A percentile compares a stretch with the other conserved stretches of the same genome.
Conservation (phyloP, 495 filamentous ascomycete genomes). For the Eremomyces bilateralis region DNA sequence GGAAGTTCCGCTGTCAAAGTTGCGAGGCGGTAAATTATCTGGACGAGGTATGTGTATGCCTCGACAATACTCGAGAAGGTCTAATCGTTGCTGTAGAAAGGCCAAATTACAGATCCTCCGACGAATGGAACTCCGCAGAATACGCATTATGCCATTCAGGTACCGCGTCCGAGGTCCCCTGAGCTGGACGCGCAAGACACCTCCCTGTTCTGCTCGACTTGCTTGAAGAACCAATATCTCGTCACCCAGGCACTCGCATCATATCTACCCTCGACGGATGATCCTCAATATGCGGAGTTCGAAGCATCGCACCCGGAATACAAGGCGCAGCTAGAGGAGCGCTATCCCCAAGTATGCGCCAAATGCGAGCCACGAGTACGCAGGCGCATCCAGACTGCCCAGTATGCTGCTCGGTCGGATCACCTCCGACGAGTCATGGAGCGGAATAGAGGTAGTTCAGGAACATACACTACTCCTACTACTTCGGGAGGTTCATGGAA, state of each 20-base stretch:
- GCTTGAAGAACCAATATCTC: conserved; percentile 64
- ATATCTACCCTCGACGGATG: conserved; percentile 32
- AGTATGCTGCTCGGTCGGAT: conserved; percentile 62
- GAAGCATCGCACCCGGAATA: conserved; percentile 36
- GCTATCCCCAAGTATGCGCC: conserved; percentile 68
- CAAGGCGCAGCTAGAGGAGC: conserved; percentile 40
- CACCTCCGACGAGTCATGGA: conserved; percentile 52
- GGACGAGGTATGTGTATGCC: conserved; percentile 36
- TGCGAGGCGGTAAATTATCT: conserved; percentile 72
- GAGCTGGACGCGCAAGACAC: conserved; percentile 20
- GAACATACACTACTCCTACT: too few relatives aligned
- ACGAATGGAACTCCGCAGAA: conserved; percentile 15
- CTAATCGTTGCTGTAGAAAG: too few relatives aligned
- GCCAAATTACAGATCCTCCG: conserved; percentile 72
- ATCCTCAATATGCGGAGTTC: conserved; percentile 36
- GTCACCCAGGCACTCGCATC: conserved; percentile 42
- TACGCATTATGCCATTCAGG: conserved; percentile 16
- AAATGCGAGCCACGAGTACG: conserved; percentile 47
- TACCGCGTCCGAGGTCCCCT: conserved; percentile 16
- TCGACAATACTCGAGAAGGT: too few relatives aligned
- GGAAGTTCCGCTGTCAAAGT: conserved; percentile 42
- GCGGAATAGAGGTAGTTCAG: conserved; percentile 26
- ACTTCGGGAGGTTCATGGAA: too few relatives aligned
- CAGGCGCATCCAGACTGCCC: conserved; percentile 38
- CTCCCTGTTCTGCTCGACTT: conserved; percentile 53